Conservation (phyloP, 352 stramenopile genomes). For the Phytophthora constricta region DNA sequence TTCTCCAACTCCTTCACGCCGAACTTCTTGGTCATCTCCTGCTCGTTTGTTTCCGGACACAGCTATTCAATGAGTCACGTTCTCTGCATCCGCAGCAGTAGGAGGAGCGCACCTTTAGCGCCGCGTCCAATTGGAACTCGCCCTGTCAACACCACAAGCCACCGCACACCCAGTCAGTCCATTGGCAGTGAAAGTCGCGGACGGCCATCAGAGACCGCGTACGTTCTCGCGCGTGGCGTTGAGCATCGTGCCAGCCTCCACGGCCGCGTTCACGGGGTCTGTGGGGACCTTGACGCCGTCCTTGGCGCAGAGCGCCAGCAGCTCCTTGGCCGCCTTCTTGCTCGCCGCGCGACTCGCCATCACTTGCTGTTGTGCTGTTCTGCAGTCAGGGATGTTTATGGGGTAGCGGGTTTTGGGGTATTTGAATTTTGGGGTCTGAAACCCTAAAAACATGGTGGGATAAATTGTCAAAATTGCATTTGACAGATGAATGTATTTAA, state of each 20-base stretch:
- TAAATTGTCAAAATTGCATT: too few species aligned
- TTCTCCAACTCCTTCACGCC: conserved; percentile 49
- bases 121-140: conserved; percentile 77
- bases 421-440: too few species aligned
- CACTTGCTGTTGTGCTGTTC: too few species aligned
- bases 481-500: too few species aligned
- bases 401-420: too few species aligned
- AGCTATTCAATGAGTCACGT: neutral
- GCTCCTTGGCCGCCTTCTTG: conserved; percentile 74
- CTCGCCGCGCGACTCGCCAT: conserved; percentile 43
- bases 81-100: neutral
- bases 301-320: conserved; percentile 79
- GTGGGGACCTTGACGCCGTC: conserved; percentile 84
- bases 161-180: too few species aligned
- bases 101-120: conserved; percentile 52
- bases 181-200: neutral
- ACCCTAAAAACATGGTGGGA: too few species aligned
- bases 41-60: neutral
- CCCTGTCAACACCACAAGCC: conserved; percentile 38
- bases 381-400: too few species aligned
- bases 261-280: conserved; percentile 78
- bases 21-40: conserved; percentile 88
- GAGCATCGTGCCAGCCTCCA: conserved; percentile 85
- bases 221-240: conserved; percentile 85
- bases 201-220: conserved; percentile 7